phyloP scores from a whole-genome alignment of 1,139 yeast species.

The Starmera stellimalicola region DNA sequence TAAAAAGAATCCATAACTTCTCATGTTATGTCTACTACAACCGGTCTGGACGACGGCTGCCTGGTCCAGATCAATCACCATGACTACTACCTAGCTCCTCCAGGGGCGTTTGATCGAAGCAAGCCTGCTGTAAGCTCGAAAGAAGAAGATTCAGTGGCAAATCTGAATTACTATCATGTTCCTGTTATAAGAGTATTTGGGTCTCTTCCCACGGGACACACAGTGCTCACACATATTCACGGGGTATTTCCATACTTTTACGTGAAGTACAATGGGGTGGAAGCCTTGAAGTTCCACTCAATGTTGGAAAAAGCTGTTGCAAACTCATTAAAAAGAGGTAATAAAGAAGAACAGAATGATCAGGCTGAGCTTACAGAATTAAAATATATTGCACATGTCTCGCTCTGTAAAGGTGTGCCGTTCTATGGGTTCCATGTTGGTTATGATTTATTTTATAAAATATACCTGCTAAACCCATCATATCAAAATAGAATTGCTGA shows the following conservation, averaged over 20 bases:
- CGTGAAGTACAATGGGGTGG: conserved; percentile 40
- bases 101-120: conserved; percentile 32
- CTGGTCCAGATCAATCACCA: conserved; percentile 43
- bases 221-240: conserved; percentile 64
- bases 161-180: conserved; percentile 31
- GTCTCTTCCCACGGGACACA: conserved; percentile 43
- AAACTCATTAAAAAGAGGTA: conserved; percentile 10
- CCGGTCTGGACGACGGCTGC: neutral
- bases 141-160: conserved; percentile 5
- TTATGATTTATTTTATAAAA: conserved; percentile 52
- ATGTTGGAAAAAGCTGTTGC: conserved; percentile 11
- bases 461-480: conserved; percentile 57
- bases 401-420: conserved; percentile 67
- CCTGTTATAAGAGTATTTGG: conserved; percentile 81
- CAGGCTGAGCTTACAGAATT: conserved; percentile 17
- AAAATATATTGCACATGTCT: conserved; percentile 54
- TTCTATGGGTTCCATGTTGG: conserved; percentile 79
- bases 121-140: conserved; percentile 15
- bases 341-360: conserved; percentile 1
- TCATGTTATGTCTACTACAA: neutral
- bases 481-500: conserved; percentile 51
- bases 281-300: conserved; percentile 13
- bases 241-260: conserved; percentile 78
- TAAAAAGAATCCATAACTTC: neutral
- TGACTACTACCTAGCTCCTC: conserved; percentile 53